Conservation (phyloP, 495 filamentous ascomycete genomes). For the Lentithecium fluviatile region DNA sequence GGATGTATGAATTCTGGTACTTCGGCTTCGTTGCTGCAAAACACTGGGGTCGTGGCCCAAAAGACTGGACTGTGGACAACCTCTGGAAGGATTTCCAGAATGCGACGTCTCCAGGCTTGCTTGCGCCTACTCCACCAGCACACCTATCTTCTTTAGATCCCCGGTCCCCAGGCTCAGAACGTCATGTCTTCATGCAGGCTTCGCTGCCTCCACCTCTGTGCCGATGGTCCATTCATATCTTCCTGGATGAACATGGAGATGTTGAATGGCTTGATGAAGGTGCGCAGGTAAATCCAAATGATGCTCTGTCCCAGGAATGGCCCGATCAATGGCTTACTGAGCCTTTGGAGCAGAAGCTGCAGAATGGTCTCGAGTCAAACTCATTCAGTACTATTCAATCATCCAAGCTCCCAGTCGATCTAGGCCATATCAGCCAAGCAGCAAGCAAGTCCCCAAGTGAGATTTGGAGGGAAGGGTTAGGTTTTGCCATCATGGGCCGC, state of each 20-base stretch:
- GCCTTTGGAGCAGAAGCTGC: conserved; percentile 32
- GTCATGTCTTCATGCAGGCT: neutral
- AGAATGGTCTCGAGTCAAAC: conserved; percentile 39
- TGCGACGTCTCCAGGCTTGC: conserved; percentile 20
- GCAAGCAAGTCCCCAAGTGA: conserved; percentile 35
- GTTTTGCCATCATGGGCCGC: conserved; percentile 46
- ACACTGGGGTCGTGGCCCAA: conserved; percentile 47
- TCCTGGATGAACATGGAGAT: neutral
- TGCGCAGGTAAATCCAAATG: conserved; percentile 11
- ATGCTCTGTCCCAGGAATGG: conserved; percentile 43
- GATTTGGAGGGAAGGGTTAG: conserved; percentile 42
- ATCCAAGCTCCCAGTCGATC: conserved; percentile 37
- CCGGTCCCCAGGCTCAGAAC: neutral
- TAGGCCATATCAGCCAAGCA: conserved; percentile 34
- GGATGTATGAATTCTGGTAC: conserved; percentile 49
- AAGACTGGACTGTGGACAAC: conserved; percentile 40
- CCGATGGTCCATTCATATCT: conserved; percentile 41
- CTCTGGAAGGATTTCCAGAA: conserved; percentile 21
- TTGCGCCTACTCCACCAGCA: too few relatives aligned
- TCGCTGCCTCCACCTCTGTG: conserved; percentile 33
- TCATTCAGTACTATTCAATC: conserved; percentile 39
- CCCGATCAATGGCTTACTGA: neutral
- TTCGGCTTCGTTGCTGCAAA: conserved; percentile 48
- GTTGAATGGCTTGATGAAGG: neutral
- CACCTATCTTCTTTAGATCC: too few relatives aligned